Base-by-base conservation (phyloP, 805 yeast genomes). In the Candida verbasci region DNA sequence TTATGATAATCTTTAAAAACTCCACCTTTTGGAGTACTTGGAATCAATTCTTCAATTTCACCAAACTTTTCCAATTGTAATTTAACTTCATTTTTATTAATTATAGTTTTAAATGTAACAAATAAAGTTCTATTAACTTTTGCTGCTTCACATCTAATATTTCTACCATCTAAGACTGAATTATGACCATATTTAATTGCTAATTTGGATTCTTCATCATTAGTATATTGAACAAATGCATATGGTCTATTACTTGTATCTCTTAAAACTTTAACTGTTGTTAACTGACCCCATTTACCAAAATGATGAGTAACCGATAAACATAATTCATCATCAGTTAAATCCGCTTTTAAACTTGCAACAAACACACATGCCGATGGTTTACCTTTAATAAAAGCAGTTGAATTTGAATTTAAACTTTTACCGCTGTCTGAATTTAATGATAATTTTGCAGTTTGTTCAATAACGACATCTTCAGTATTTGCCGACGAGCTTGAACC, bases 351-450 rank as follows among this genome's bases (percentile, higher is more conserved):
- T 36, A 87, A 73, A 56, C 91, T 79, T 18, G 95, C 95, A 38
- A 86, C 95, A 64, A 87, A 86, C 2, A 86, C 84, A 58, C 95
- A 86, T 1, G 94, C 78, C 0, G 95, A 81, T 11, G 96, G 96
- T 31, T 83, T 70, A 6, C 83, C 86, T 39, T 60, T 51, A n/a
- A 37, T 24, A 23, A 29, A 35, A 3, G 18, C 17, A 5, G 15
- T n/a, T 17, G 32, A n/a, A n/a, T n/a, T 28, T 31, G 15, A 15
- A 4, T 6, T 25, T 23, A 16, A 11, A 12, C n/a, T 18, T 17
- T 33, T 33, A 18, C 30, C 36, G 36, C 36, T 17, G n/a, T 9
- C 18, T 9, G 17, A 17, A n/a, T 24, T 16, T 11, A 24, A 8
- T 16, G 10, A 6, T 4, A 11, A 14, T 12, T 14, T 31, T 23